These are phyloP conservation scores for Lipomyces yamadae DNA, from an alignment of 805 yeast genomes.

Conservation along the genomic window DNA sequence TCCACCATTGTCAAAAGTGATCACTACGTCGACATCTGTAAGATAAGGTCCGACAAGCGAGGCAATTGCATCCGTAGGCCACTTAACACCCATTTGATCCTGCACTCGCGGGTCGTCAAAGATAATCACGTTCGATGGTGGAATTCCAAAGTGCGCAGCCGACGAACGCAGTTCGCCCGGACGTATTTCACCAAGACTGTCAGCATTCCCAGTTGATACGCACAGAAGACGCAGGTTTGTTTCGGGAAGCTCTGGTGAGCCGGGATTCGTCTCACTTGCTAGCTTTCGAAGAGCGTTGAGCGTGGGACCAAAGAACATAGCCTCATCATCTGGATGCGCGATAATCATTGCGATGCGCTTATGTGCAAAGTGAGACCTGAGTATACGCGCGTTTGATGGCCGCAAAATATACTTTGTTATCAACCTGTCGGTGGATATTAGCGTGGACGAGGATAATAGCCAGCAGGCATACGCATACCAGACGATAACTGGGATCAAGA, in stretches of 20 bases:
- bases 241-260: slow-evolving; percentile 8
- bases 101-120: slow-evolving; percentile 57
- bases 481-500: slow-evolving; percentile 4
- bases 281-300: slow-evolving; percentile 52
- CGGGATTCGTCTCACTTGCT: slow-evolving; percentile 35
- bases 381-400: slow-evolving; percentile 20
- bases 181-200: slow-evolving; percentile 71
- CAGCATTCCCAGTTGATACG: slow-evolving; percentile 77
- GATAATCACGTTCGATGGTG: slow-evolving; percentile 49
- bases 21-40: slow-evolving; percentile 49
- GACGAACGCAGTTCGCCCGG: slow-evolving; percentile 62
- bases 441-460: neutral
- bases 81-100: slow-evolving; percentile 70
- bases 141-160: slow-evolving; percentile 59
- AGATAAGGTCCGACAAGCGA: slow-evolving; percentile 46
- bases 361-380: slow-evolving; percentile 20
- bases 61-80: slow-evolving; percentile 60
- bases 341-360: slow-evolving; percentile 54
- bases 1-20: slow-evolving; percentile 84
- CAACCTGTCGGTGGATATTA: slow-evolving; percentile 5
- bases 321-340: slow-evolving; percentile 98
- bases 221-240: slow-evolving; percentile 30
- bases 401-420: slow-evolving; percentile 15
- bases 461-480: slow-evolving; percentile 11
- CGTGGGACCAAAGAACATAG: slow-evolving; percentile 93